Base-by-base conservation (phyloP, 805 yeast species). In the Novakomyces olei region DNA sequence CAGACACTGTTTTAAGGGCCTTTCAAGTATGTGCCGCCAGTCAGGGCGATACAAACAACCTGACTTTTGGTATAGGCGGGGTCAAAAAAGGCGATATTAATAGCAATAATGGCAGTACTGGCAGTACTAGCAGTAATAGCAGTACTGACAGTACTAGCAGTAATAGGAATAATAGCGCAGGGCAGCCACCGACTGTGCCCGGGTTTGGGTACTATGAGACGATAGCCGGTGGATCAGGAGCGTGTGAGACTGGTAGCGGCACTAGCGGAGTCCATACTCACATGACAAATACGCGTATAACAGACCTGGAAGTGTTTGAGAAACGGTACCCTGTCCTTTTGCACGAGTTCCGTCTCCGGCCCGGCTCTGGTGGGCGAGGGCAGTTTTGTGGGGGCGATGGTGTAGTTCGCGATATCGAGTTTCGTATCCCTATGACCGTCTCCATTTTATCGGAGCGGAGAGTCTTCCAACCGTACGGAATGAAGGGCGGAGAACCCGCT, bases 151-250 rank as follows among this genome's bases (percentile, higher is more conserved):
- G n/a, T n/a, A n/a, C n/a, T n/a, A n/a, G n/a, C n/a, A n/a, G n/a
- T n/a, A n/a, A n/a, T n/a, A n/a, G n/a, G n/a, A n/a, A n/a, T n/a
- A n/a, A n/a, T n/a, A n/a, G n/a, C n/a, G n/a, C n/a, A n/a, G n/a
- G n/a, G n/a, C n/a, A n/a, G n/a, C n/a, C n/a, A n/a, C n/a, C n/a
- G n/a, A 10, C 9, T 50, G 53, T 60, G 6, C 60, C 64, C 36
- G 80, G 83, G 0, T 80, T 79, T 50, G 93, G 94, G 0, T 81
- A 81, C 50, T 81, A 81, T 49, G 94, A 81, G 49, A 83, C 95
- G 0, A 80, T 83, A 38, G 88, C 92, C 37, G 95, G 95, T 37
- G 95, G 95, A 1, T 76, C 81, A 28, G 95, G 95, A 32, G 95
- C 95, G 2, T 81, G 85, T 1, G 66, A 74, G 1, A 69, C 70